A percentile compares a stretch with the other conserved stretches of the same genome.
phyloP scores from a whole-genome alignment of 2,329 filamentous ascomycete genomes.

The Verticillium longisporum region DNA sequence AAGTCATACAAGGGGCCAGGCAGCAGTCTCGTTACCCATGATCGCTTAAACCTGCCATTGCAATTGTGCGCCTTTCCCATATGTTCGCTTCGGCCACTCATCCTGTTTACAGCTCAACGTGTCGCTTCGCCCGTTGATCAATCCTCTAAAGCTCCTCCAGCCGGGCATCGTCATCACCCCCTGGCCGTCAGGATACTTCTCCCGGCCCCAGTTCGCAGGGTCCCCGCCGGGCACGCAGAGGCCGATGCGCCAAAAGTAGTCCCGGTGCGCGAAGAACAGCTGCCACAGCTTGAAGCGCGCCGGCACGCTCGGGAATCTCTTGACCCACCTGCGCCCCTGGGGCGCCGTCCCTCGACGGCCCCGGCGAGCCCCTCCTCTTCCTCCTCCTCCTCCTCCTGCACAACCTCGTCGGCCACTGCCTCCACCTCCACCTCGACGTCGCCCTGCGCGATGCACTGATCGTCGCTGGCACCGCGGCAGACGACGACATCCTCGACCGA shows the following conservation, averaged over 20 bases:
- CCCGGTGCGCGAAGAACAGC: constrained; percentile 84
- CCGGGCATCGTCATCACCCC: constrained; percentile 4
- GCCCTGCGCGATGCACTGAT: constrained; percentile 61
- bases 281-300: constrained; percentile 75
- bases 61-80: not conserved
- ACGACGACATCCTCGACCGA: constrained; percentile 58
- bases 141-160: constrained; percentile 6
- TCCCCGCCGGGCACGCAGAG: constrained; percentile 80
- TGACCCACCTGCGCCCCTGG: constrained; percentile 34
- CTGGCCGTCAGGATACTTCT: constrained; percentile 21
- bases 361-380: no score
- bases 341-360: constrained; percentile 4
- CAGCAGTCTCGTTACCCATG: not conserved
- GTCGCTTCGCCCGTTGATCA: constrained; percentile 14
- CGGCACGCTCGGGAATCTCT: constrained; percentile 26
- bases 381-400: constrained; percentile 10
- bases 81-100: constrained; percentile 1
- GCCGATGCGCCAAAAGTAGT: constrained; percentile 94
- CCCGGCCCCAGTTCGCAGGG: constrained; percentile 58
- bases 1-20: not conserved
- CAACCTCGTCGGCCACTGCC: constrained; percentile 11
- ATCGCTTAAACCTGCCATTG: not conserved
- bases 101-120: constrained; percentile 10
- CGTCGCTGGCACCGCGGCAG: constrained; percentile 68
- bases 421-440: constrained; percentile 26